phyloP scores from a whole-genome alignment of 306 rosid genomes.

The cucumber (Cucumis sativus) region Cucumber_9930_V3 NC_026659.2:13722001-13722500 shows the following conservation, averaged over 20 bases:
- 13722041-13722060: constrained; percentile 23
- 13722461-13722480: too few species aligned
- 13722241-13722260: neutral
- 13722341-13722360: too few species aligned
- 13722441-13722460: too few species aligned
- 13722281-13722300: neutral
- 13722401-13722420: too few species aligned
- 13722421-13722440: too few species aligned
- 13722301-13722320: neutral
- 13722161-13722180: neutral
- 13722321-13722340: neutral
- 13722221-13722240: neutral
- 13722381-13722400: too few species aligned
- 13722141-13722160: neutral
- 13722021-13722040: constrained; percentile 13
- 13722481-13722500: too few species aligned
- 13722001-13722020: constrained; percentile 7
- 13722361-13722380: too few species aligned
- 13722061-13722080: constrained; percentile 22
- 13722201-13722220: neutral
- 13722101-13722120: neutral
- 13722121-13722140: neutral
- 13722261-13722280: neutral
- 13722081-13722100: neutral
- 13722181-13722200: neutral